These are phyloP conservation scores for Geosmithia flava DNA, from an alignment of 2,329 filamentous ascomycete genomes.

Conservation along the genomic window DNA sequence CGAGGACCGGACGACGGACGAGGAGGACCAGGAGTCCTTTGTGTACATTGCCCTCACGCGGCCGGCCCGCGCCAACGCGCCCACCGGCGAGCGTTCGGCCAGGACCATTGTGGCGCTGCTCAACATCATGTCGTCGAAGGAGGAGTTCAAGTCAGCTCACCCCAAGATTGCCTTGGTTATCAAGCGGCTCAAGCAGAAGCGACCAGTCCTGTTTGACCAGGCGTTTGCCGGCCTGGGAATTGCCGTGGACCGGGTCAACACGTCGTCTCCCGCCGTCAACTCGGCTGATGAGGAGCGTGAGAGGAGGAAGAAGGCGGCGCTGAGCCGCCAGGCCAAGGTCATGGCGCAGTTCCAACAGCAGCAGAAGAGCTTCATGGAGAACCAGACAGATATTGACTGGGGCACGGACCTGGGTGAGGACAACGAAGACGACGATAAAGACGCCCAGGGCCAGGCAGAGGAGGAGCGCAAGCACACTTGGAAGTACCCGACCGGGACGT, in stretches of 20 bases:
- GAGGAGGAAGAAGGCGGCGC: conserved; percentile 78
- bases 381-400: conserved; percentile 80
- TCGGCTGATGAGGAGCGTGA: conserved; percentile 63
- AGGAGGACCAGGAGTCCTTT: conserved; percentile 53
- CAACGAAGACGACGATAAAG: conserved; percentile 54
- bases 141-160: conserved; percentile 71
- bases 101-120: conserved; percentile 55
- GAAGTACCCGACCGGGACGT: conserved; percentile 87
- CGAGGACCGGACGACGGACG: conserved; percentile 55
- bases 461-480: conserved; percentile 56
- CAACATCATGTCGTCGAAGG: conserved; percentile 49
- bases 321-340: conserved; percentile 80
- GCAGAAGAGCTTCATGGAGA: conserved; percentile 87
- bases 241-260: conserved; percentile 67
- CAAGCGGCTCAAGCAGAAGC: conserved; percentile 73
- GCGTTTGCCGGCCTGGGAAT: conserved; percentile 54
- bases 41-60: conserved; percentile 57
- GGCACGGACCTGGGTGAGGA: conserved; percentile 65
- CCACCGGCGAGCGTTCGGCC: conserved; percentile 39
- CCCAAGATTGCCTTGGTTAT: conserved; percentile 77
- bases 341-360: conserved; percentile 99
- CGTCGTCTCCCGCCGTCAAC: conserved; percentile 63
- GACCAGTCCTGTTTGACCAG: conserved; percentile 57
- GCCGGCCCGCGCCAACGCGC: conserved; percentile 47
- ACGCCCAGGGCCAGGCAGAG: conserved; percentile 34